phyloP scores from a whole-genome alignment of 805 yeast genomes.

The Teunomyces aglyptinius region DNA sequence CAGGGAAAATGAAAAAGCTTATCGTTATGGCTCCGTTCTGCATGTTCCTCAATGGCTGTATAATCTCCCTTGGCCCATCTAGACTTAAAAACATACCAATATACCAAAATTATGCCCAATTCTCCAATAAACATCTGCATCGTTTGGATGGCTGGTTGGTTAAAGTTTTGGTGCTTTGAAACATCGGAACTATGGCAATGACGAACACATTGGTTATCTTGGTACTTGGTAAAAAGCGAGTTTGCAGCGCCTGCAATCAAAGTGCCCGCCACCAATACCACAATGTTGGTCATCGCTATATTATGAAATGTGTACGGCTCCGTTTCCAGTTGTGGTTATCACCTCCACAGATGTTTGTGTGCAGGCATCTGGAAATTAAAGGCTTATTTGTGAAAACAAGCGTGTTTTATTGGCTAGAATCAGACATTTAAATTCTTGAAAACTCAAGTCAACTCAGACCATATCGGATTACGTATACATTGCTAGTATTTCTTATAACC shows the following conservation, averaged over 20 bases:
- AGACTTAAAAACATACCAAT: constrained; percentile 26
- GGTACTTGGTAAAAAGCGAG: constrained; percentile 71
- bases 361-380: too few relatives aligned
- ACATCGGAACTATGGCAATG: constrained; percentile 49
- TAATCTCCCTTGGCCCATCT: constrained; percentile 11
- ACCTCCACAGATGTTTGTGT: not conserved
- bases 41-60: constrained; percentile 11
- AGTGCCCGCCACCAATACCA: constrained; percentile 44
- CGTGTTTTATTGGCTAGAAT: too few relatives aligned
- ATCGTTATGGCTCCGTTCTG: constrained; percentile 13
- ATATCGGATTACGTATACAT: too few relatives aligned
- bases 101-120: constrained; percentile 46
- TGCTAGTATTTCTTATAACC: too few relatives aligned
- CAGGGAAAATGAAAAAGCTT: constrained; percentile 1
- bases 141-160: constrained; percentile 78
- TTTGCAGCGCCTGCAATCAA: constrained; percentile 69
- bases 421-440: too few relatives aligned
- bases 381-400: too few relatives aligned
- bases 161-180: constrained; percentile 48
- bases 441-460: too few relatives aligned
- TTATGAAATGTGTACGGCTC: too few relatives aligned
- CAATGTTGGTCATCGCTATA: not conserved
- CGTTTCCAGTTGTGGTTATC: not conserved
- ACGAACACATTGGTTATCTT: constrained; percentile 69
- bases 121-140: constrained; percentile 83